Conservation (phyloP, 257 asterid genomes). For the Petrea volubilis region DNA sequence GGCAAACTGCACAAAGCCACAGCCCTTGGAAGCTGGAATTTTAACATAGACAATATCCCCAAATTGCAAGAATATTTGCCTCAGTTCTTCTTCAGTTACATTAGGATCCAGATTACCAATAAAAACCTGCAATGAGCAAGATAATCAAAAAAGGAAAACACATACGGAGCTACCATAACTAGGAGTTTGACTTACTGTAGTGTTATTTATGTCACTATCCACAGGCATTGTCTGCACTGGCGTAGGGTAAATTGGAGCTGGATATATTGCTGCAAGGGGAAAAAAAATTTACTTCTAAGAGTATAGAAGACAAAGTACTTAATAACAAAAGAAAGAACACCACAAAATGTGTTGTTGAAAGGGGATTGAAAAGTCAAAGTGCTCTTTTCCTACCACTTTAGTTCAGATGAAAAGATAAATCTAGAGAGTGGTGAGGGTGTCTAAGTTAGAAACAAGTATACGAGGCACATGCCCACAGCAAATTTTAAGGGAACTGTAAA, state of each 20-base stretch:
- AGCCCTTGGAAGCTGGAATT: constrained; percentile 84
- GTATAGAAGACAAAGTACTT: constrained; percentile 14
- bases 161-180: not conserved
- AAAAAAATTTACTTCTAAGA: constrained; percentile 3
- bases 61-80: constrained; percentile 73
- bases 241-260: constrained; percentile 63
- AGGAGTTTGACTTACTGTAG: constrained; percentile 65
- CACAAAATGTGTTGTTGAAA: not conserved
- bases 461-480: constrained; percentile 2
- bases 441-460: not conserved
- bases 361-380: not conserved
- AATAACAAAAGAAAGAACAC: constrained; percentile 9
- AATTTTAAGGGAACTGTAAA: constrained; percentile 13
- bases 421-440: not conserved
- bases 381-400: not conserved
- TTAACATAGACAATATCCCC: constrained; percentile 87
- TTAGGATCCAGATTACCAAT: constrained; percentile 87
- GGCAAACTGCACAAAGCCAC: constrained; percentile 92
- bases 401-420: constrained; percentile 17
- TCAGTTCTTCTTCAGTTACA: constrained; percentile 80
- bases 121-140: constrained; percentile 59
- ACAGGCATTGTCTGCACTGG: constrained; percentile 68
- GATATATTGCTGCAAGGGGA: constrained; percentile 64
- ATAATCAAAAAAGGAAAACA: constrained; percentile 18
- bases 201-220: constrained; percentile 75